phyloP scores from a whole-genome alignment of 1,284 basidiomycete species.

The Austropuccinia psidii region DNA sequence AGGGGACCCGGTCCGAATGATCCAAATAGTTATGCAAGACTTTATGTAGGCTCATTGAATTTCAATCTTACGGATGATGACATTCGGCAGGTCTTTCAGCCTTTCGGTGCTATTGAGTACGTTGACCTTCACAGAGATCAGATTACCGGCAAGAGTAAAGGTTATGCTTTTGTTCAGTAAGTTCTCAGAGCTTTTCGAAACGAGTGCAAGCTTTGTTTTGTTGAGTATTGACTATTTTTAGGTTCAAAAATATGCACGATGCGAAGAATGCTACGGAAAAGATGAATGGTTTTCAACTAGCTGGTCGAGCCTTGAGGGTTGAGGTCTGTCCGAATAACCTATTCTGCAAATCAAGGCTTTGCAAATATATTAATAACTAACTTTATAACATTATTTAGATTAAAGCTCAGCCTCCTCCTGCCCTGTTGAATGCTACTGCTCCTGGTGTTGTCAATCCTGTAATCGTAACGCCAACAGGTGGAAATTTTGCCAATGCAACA shows the following conservation, averaged over 20 bases:
- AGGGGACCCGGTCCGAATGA: conserved; percentile 48
- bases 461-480: conserved; percentile 2
- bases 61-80: conserved; percentile 93
- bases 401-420: conserved; percentile 33
- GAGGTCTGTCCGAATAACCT: conserved; percentile 14
- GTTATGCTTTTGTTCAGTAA: conserved; percentile 94
- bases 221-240: conserved; percentile 44
- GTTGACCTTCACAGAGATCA: conserved; percentile 81
- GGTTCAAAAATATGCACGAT: conserved; percentile 78
- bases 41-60: conserved; percentile 93
- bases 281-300: conserved; percentile 97
- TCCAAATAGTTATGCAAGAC: conserved; percentile 56
- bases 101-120: conserved; percentile 94
- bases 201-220: too few relatives aligned
- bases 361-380: conserved; percentile 14
- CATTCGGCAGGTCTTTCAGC: conserved; percentile 96
- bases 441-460: conserved; percentile 18
- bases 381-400: conserved; percentile 38
- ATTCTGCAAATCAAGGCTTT: conserved; percentile 12
- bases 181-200: conserved; percentile 43
- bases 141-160: conserved; percentile 85
- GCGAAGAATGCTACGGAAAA: conserved; percentile 93
- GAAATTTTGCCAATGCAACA: conserved; percentile 65
- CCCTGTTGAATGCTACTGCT: conserved; percentile 26
- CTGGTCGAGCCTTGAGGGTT: conserved; percentile 70